Evolutionary conservation across 352 stramenopile species (phyloP).

Genomic region (Phytophthora pseudosyringae): DNA sequence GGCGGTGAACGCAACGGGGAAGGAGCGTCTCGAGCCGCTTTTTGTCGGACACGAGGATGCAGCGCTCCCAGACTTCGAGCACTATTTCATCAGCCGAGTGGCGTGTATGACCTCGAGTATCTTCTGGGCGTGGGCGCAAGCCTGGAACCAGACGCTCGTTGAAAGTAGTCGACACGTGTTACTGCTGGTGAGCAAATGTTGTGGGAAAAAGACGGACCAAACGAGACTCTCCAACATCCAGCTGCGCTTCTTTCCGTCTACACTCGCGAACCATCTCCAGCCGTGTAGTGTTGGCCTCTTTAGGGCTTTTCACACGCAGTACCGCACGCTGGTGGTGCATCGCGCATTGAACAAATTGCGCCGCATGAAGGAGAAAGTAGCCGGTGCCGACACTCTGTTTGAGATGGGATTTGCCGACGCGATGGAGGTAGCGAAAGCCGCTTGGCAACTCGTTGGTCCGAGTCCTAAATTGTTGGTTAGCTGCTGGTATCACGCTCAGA

Average conservation of each 20-base stretch:
- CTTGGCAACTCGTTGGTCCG: slow-evolving; percentile 18
- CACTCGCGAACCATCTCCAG: slow-evolving; percentile 6
- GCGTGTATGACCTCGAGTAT: slow-evolving; percentile 19
- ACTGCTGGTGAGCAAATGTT: slow-evolving; percentile 17
- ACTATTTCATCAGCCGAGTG: slow-evolving; percentile 16
- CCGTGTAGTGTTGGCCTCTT: slow-evolving; percentile 20
- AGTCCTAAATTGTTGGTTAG: slow-evolving; percentile 8
- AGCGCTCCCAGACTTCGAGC: not conserved
- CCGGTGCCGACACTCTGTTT: slow-evolving; percentile 1
- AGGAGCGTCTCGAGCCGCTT: slow-evolving; percentile 15
- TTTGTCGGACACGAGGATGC: slow-evolving; percentile 18
- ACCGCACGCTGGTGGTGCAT: slow-evolving; percentile 17
- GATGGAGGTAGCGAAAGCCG: slow-evolving; percentile 19
- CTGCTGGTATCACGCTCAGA: slow-evolving; percentile 24
- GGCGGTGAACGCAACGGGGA: slow-evolving; percentile 20
- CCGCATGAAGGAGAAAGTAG: not conserved
- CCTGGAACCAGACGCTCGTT: slow-evolving; percentile 17
- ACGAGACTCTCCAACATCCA: slow-evolving; percentile 17
- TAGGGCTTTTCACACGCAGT: slow-evolving; percentile 25
- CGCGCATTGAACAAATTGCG: slow-evolving; percentile 14
- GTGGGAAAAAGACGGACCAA: slow-evolving; percentile 8
- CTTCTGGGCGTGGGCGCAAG: slow-evolving; percentile 11
- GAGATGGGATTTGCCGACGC: slow-evolving; percentile 9
- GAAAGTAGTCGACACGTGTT: slow-evolving; percentile 18
- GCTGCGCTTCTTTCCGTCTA: slow-evolving; percentile 18